Percentiles rank a stretch among this genome's conserved stretches.
These are phyloP conservation scores for Paraphaeosphaeria sporulosa DNA, from an alignment of 2,329 filamentous ascomycete genomes.

Conservation along the genomic window DNA sequence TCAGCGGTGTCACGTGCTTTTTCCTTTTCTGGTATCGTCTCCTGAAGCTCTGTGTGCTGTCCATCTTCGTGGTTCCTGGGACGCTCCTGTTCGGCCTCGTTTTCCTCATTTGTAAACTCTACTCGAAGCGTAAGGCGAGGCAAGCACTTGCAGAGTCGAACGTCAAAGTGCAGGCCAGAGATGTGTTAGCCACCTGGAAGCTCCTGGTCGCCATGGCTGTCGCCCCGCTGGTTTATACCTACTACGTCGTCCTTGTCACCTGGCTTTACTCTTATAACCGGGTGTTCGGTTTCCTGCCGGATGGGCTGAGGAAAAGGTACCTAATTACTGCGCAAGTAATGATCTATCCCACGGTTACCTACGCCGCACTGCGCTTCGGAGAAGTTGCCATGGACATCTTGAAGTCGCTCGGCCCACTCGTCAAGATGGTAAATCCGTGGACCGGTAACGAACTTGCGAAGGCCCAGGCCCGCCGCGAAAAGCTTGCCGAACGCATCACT, in stretches of 20 bases:
- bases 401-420: constrained; percentile 88
- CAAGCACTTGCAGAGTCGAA: constrained; percentile 51
- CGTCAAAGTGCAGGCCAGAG: constrained; percentile 50
- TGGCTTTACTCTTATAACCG: constrained; percentile 64
- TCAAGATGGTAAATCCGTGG: constrained; percentile 83
- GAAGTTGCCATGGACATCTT: constrained; percentile 99
- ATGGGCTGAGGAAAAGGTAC: constrained; percentile 74
- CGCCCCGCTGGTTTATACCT: constrained; percentile 44
- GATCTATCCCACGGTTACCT: constrained; percentile 87
- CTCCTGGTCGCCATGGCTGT: constrained; percentile 50
- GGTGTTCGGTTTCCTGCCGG: constrained; percentile 80
- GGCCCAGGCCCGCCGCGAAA: constrained; percentile 74
- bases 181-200: constrained; percentile 53
- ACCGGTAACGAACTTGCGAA: constrained; percentile 84
- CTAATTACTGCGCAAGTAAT: constrained; percentile 74
- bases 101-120: constrained; percentile 47
- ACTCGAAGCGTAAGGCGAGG: constrained; percentile 48
- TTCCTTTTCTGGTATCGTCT: constrained; percentile 81
- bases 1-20: constrained; percentile 79
- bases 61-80: constrained; percentile 84
- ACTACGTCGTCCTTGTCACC: constrained; percentile 42
- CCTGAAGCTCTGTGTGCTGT: constrained; percentile 77
- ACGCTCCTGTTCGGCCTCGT: constrained; percentile 77
- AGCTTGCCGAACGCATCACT: constrained; percentile 83
- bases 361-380: constrained; percentile 90